These are phyloP conservation scores for Ormosia semicastrata DNA, from an alignment of 306 rosid genomes.

Conservation along the genomic window DNA sequence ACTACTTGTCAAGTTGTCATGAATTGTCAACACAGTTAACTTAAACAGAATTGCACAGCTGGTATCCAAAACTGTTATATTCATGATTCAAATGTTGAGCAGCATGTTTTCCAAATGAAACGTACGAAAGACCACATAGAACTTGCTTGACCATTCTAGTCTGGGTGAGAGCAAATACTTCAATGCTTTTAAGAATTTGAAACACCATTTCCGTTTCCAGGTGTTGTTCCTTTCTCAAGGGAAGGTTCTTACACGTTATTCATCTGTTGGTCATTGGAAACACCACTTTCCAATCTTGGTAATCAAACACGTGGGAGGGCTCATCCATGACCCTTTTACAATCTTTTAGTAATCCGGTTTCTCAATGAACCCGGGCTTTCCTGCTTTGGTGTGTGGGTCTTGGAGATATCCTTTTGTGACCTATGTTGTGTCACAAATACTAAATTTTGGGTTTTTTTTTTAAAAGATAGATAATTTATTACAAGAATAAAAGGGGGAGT, in stretches of 20 bases:
- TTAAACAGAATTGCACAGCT: neutral
- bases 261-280: neutral
- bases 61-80: neutral
- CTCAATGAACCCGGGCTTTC: neutral
- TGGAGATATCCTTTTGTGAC: too few species aligned
- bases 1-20: constrained; percentile 1
- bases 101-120: neutral
- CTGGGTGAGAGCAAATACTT: neutral
- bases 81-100: neutral
- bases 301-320: neutral
- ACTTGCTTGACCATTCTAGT: neutral
- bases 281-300: neutral
- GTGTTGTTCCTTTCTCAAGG: neutral
- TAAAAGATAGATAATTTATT: too few species aligned
- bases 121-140: neutral
- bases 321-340: neutral
- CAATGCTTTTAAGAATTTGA: neutral
- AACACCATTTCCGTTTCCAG: neutral
- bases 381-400: too few species aligned
- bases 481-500: too few species aligned
- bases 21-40: neutral
- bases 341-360: constrained; percentile 1
- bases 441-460: too few species aligned
- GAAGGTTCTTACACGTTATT: neutral
- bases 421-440: too few species aligned